Conservation (phyloP, 1,284 basidiomycete genomes). For the Boletus sp. region DNA sequence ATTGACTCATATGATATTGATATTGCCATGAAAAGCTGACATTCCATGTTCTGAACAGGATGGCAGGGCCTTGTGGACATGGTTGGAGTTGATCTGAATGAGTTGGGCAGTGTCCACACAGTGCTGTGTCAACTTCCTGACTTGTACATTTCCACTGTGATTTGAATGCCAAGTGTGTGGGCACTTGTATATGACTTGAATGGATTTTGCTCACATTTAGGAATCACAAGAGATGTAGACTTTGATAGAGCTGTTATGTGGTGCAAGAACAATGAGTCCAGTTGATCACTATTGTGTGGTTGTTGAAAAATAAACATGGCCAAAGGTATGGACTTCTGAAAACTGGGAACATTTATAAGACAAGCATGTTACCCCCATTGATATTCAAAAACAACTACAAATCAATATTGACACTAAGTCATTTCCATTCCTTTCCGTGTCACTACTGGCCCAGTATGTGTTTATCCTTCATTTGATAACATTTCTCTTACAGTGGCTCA, state of each 20-base stretch:
- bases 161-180: slow-evolving; percentile 11
- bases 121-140: slow-evolving; percentile 1
- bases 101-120: not conserved
- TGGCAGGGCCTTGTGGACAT: not conserved
- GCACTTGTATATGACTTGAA: slow-evolving; percentile 11
- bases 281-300: not conserved
- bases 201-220: slow-evolving; percentile 5
- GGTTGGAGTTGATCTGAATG: not conserved
- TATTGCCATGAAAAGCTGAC: slow-evolving; percentile 4
- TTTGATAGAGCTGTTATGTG: slow-evolving; percentile 6
- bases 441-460: not conserved
- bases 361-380: not conserved
- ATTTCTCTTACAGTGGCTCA: not conserved
- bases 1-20: slow-evolving; percentile 24
- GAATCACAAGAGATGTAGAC: slow-evolving; percentile 16
- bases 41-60: slow-evolving; percentile 2
- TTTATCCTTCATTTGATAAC: not conserved
- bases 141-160: too few species aligned
- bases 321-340: not conserved
- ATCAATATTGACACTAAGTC: slow-evolving; percentile 6
- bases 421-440: not conserved
- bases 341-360: slow-evolving; percentile 24
- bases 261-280: slow-evolving; percentile 26
- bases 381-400: not conserved
- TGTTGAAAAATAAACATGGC: slow-evolving; percentile 17